Evolutionary conservation across 768 basidiomycete genomes (phyloP), one percentile per base, ranked within the genome.

Genomic region (Serendipita indica): DNA sequence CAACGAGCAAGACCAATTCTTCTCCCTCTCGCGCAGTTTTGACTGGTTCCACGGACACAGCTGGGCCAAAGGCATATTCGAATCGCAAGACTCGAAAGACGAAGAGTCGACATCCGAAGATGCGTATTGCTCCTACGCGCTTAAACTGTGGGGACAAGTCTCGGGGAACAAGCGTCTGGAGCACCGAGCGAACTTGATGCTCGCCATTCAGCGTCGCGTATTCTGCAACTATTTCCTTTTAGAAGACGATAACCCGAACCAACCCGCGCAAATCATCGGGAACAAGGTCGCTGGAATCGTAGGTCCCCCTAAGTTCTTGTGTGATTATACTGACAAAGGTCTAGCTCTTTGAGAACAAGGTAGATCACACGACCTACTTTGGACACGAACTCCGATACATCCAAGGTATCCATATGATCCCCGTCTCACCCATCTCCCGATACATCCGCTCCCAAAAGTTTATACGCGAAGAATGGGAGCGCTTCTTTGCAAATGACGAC

Each of bases 41-140:
- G 60, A 60, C 37, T 60, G 60, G 60, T 60, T 32, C 25, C 13
- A 37, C 22, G 60, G 60, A 13, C 60, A 60, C 27, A 28, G 33
- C 37, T 60, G 60, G 60, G 60, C 60, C 14, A 56, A 57, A 13
- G 60, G 60, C 3, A 27, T 60, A n/a, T 60, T 60, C 52, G 52
- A 56, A 27, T 60, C 60, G 4, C 18, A n/a, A 34, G 60, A 60
- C 37, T 39, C 39, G 7, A 60, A 60, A 27, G 60, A 60, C 60
- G 22, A 60, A 22, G 60, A 60, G 37, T 57, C 52, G 6, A 60
- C 52, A 14, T 39, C 34, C 34, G 60, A 60, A 30, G 60, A 57
- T 33, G 60, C 49, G 22, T 52, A 60, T 32, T 60, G 56, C 30
- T 54, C 54, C 1, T 60, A 60, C 25, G 52, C 25, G 2, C 33